These are phyloP conservation scores for Pseudogymnoascus sp. DNA, from an alignment of 2,329 filamentous ascomycete genomes.

Conservation along the genomic window DNA sequence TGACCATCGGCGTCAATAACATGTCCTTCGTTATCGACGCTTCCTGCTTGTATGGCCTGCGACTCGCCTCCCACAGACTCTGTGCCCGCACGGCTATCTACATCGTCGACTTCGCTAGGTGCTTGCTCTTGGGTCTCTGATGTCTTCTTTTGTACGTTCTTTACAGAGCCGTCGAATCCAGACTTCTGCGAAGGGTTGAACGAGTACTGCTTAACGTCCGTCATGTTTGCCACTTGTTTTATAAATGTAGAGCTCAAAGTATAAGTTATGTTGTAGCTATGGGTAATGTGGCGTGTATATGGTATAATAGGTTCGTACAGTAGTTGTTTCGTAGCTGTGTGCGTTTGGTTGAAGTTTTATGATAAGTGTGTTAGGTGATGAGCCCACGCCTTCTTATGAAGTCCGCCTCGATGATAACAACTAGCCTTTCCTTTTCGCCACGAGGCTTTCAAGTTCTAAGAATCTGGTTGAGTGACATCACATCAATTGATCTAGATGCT, in stretches of 20 bases:
- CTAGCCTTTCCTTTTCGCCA: background rate
- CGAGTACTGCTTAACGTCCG: background rate
- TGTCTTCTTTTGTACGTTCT: slow-evolving; percentile 10
- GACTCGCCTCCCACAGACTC: slow-evolving; percentile 19
- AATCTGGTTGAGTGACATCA: background rate
- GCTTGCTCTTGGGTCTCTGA: slow-evolving; percentile 16
- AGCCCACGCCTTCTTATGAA: background rate
- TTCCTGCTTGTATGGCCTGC: slow-evolving; percentile 15
- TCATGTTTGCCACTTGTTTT: background rate
- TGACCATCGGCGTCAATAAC: slow-evolving; percentile 49
- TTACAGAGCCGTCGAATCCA: background rate
- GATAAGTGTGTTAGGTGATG: background rate
- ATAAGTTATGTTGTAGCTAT: background rate
- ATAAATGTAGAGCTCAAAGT: background rate
- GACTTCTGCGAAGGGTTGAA: background rate
- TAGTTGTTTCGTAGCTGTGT: background rate
- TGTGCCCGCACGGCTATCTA: slow-evolving; percentile 17
- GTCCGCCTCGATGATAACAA: background rate
- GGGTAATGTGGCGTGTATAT: background rate
- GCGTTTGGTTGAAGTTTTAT: background rate
- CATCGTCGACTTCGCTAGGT: slow-evolving; percentile 17
- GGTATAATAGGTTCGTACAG: background rate
- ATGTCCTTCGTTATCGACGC: slow-evolving; percentile 44
- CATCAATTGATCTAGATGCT: background rate
- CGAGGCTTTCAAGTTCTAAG: background rate